These are phyloP conservation scores for Flaveria sonorensis DNA, from an alignment of 129 eudicot genomes.

Conservation along the genomic window DNA sequence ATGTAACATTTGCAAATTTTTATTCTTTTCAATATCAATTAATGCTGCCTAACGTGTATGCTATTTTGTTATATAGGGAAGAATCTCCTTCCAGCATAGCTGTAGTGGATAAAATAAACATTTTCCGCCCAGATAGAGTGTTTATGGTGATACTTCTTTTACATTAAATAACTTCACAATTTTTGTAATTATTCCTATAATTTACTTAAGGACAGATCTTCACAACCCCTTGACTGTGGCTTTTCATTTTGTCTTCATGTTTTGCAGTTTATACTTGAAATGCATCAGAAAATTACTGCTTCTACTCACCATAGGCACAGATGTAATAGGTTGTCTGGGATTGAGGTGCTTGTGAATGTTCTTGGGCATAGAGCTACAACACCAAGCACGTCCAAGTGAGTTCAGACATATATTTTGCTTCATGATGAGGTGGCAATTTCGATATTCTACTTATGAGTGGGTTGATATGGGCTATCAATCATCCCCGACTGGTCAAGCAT, in stretches of 20 bases:
- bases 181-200: slow-evolving; percentile 15
- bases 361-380: slow-evolving; percentile 83
- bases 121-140: slow-evolving; percentile 96
- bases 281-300: slow-evolving; percentile 85
- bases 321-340: slow-evolving; percentile 73
- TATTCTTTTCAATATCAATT: not conserved
- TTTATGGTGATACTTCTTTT: slow-evolving; percentile 56
- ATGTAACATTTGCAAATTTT: slow-evolving; percentile 36
- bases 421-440: not conserved
- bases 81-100: slow-evolving; percentile 43
- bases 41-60: slow-evolving; percentile 17
- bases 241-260: slow-evolving; percentile 23
- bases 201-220: not conserved
- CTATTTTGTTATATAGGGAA: slow-evolving; percentile 56
- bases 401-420: slow-evolving; percentile 20
- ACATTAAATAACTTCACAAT: not conserved
- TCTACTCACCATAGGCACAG: slow-evolving; percentile 78
- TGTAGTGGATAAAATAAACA: slow-evolving; percentile 81
- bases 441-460: not conserved
- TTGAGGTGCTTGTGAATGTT: slow-evolving; percentile 83
- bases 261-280: slow-evolving; percentile 78
- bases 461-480: not conserved
- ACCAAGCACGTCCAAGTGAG: slow-evolving; percentile 86
- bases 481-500: not conserved
- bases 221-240: slow-evolving; percentile 19